phyloP scores from a whole-genome alignment of 176 grass and related monocot genomes.

The Leersia perrieri region DNA sequence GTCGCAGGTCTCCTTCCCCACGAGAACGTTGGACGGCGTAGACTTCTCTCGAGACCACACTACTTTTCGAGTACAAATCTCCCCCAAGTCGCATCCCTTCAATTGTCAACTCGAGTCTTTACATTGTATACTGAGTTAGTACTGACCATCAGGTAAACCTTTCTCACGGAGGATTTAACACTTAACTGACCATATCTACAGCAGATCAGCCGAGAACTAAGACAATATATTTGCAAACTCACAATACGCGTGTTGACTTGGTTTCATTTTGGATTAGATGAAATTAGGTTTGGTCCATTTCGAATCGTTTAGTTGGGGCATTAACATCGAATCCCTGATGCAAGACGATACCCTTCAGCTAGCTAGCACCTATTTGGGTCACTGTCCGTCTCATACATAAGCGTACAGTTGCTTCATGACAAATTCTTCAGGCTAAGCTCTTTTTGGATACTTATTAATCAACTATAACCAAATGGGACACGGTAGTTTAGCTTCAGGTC shows the following conservation, averaged over 20 bases:
- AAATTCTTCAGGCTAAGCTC: background rate
- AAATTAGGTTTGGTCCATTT: background rate
- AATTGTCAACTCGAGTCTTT: background rate
- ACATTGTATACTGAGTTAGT: no score
- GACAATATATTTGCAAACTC: background rate
- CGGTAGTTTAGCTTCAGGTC: background rate
- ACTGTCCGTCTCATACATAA: background rate
- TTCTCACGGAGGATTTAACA: no score
- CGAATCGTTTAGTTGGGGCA: background rate
- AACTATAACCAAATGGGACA: background rate
- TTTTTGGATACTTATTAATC: background rate
- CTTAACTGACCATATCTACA: background rate
- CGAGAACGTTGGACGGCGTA: background rate
- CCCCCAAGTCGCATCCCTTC: no score
- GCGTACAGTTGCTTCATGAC: background rate
- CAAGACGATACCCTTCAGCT: background rate
- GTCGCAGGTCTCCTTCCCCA: background rate
- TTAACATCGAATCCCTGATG: constrained; percentile 18
- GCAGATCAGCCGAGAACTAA: background rate
- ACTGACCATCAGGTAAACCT: background rate
- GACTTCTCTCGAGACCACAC: background rate
- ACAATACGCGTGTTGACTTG: constrained; percentile 26
- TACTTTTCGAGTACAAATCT: background rate
- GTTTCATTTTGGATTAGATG: background rate
- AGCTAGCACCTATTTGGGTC: background rate